These are phyloP conservation scores for Sporisorium reilianum DNA, from an alignment of 1,284 basidiomycete species.

Conservation along the genomic window DNA sequence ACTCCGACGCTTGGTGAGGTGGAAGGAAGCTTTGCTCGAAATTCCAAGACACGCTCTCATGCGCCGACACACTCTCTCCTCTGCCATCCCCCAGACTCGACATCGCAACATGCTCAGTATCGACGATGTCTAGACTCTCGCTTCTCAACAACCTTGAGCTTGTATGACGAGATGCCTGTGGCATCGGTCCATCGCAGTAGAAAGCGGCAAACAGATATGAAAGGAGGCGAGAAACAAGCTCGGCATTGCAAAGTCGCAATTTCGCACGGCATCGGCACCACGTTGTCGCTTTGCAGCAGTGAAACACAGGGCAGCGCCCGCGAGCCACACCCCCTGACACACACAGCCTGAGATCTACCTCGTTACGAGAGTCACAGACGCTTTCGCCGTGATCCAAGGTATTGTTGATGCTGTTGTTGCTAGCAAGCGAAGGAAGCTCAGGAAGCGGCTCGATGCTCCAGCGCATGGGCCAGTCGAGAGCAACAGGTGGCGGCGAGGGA, in stretches of 20 bases:
- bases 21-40: slow-evolving; percentile 36
- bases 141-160: too few species aligned
- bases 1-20: slow-evolving; percentile 42
- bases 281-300: slow-evolving; percentile 5
- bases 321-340: too few species aligned
- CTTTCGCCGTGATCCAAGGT: too few species aligned
- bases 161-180: too few species aligned
- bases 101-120: not conserved
- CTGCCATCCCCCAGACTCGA: not conserved
- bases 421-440: not conserved
- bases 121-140: not conserved
- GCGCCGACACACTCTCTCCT: not conserved
- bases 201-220: not conserved
- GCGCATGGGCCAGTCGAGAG: slow-evolving; percentile 14
- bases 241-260: slow-evolving; percentile 1
- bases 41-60: not conserved
- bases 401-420: not conserved
- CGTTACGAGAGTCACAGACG: not conserved
- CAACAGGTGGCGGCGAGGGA: not conserved
- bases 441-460: not conserved
- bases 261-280: too few species aligned
- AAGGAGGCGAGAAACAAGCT: not conserved
- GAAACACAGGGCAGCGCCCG: not conserved
- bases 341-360: not conserved
- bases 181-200: not conserved